Base-by-base conservation (phyloP, 495 filamentous ascomycete genomes). In the Penicillium goetzii region DNA sequence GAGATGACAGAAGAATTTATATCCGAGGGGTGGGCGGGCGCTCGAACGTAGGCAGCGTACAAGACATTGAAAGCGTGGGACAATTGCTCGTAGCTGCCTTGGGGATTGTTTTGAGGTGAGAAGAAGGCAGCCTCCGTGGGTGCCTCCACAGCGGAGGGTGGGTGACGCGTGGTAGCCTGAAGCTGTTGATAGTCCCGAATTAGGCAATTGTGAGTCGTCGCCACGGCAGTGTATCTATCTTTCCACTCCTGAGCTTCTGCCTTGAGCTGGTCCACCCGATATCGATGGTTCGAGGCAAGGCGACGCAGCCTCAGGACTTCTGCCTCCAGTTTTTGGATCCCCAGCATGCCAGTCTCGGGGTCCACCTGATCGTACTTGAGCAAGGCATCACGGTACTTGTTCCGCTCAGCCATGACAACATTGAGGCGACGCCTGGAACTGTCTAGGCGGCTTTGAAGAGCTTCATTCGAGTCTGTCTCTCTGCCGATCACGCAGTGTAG, bases 341-440 rank as follows among this genome's bases (percentile, higher is more conserved):
- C 52, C 51, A 66, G 51, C 26, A 49, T 41, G 9, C 64, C 60
- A 23, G 64, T 62, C 8, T 32, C 25, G 1, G 59, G 64, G 41
- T 66, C 56, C n/a, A 59, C 32, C 4, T 25, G 25, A 14, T 49
- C 53, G 41, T 66, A 62, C 32, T 45, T 58, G 50, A 62, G 59
- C 40, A 66, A 56, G 25, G 23, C 56, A 28, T 59, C 50, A 8
- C 56, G 59, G 34, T 55, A 58, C 32, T 47, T 56, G 33, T 66
- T 62, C 1, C 64, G 60, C 23, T 66, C 60, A 0, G 45, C 40
- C 5, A 36, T 59, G 40, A 66, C 47, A 34, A 55, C 23, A 28
- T 62, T 43, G 23, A 62, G 28, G 15, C 64, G 59, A 21, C 59
- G 64, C 21, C 43, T 11, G 7, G 55, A 54, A 14, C 33, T 59